phyloP scores from a whole-genome alignment of 2,329 filamentous ascomycete species.

The Akanthomyces lecanii region DNA sequence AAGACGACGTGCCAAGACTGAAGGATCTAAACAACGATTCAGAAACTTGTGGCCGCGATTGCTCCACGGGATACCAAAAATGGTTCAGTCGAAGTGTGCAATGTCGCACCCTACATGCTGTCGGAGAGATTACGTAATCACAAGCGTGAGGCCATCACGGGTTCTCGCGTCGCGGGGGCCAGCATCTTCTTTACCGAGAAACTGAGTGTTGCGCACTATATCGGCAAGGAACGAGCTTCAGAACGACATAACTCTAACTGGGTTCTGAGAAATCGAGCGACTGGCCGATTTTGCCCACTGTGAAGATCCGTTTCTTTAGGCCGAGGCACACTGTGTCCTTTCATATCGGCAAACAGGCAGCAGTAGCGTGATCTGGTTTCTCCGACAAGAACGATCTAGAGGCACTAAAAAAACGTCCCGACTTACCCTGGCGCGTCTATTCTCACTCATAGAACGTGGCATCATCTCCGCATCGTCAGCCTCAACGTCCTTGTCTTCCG shows the following conservation, averaged over 20 bases:
- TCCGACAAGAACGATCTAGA: neutral
- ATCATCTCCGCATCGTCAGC: neutral
- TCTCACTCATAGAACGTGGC: neutral
- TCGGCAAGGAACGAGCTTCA: neutral
- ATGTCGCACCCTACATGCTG: neutral
- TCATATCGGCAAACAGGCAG: constrained; percentile 4
- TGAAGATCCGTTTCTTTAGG: neutral
- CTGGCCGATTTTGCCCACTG: neutral
- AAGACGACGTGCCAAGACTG: no score
- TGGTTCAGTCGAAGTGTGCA: neutral
- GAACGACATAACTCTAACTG: neutral
- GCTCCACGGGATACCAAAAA: neutral
- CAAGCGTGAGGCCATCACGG: constrained; percentile 8
- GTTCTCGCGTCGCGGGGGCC: neutral
- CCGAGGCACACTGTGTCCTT: constrained; percentile 7
- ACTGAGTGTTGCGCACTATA: neutral
- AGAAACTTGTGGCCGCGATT: no score
- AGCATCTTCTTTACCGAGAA: neutral
- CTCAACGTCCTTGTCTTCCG: neutral
- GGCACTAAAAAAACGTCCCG: neutral
- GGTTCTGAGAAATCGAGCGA: neutral
- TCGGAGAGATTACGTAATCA: constrained; percentile 8
- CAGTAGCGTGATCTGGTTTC: constrained; percentile 1
- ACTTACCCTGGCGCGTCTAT: neutral
- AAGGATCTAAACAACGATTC: no score